These are phyloP conservation scores for Austroboletus niveus DNA, from an alignment of 1,284 basidiomycete species.

Conservation along the genomic window DNA sequence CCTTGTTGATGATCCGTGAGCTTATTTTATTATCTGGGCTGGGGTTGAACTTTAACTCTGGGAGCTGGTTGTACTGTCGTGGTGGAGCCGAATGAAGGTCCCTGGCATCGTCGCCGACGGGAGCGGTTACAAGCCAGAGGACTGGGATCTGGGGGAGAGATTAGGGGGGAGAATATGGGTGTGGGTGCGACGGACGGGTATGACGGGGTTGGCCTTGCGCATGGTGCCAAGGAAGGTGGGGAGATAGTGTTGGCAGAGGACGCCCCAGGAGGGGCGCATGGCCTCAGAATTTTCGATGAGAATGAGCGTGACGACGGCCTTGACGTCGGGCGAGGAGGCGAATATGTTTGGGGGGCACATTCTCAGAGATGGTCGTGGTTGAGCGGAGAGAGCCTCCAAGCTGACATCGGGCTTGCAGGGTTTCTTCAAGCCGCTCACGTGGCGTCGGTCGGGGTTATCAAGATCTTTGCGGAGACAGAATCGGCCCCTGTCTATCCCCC, in stretches of 20 bases:
- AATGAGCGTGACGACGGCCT: slow-evolving; percentile 49
- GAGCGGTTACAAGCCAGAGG: slow-evolving; percentile 38
- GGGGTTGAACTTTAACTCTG: slow-evolving; percentile 43
- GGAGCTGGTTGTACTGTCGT: slow-evolving; percentile 37
- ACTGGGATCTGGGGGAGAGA: slow-evolving; percentile 35
- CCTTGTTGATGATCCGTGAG: slow-evolving; percentile 40
- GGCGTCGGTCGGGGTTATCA: slow-evolving; percentile 21
- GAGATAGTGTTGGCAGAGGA: slow-evolving; percentile 54
- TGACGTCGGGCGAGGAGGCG: slow-evolving; percentile 36
- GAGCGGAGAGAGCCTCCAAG: background rate
- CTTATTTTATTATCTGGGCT: slow-evolving; percentile 45
- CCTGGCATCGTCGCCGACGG: slow-evolving; percentile 35
- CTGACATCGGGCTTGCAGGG: background rate
- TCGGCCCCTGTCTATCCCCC: background rate
- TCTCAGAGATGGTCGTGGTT: background rate
- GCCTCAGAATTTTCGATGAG: slow-evolving; percentile 60
- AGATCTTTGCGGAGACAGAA: slow-evolving; percentile 16
- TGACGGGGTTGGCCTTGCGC: slow-evolving; percentile 37
- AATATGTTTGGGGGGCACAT: slow-evolving; percentile 31
- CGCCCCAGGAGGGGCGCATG: slow-evolving; percentile 51
- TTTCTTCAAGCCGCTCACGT: slow-evolving; percentile 16
- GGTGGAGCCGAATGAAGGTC: slow-evolving; percentile 30
- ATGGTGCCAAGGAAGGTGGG: slow-evolving; percentile 46
- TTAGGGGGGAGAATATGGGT: background rate
- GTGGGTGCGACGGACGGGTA: slow-evolving; percentile 32